Base-by-base conservation (phyloP, 768 basidiomycete genomes). In the Phaeotremella skinneri region DNA sequence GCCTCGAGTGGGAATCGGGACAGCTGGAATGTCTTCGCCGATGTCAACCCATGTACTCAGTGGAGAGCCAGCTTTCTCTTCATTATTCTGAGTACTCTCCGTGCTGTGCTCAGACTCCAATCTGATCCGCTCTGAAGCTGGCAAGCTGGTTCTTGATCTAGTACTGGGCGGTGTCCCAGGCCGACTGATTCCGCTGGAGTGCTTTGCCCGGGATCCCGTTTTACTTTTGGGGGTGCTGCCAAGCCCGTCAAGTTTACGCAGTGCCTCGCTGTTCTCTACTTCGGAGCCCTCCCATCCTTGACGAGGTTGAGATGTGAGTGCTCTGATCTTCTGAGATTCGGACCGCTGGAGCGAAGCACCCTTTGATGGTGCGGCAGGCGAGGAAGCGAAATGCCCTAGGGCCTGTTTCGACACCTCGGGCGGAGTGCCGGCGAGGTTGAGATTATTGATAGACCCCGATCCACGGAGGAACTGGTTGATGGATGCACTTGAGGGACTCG, bases 231-330 rank as follows among this genome's bases (percentile, higher is more conserved):
- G 64, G 0, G 82, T 85, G 72, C 87, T 89, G 1, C 87, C 87
- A 11, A 96, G 75, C 0, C 94, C 94, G 69, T 99, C 94, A 25
- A 99, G 79, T 78, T 94, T 96, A 55, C 92, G 84, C 32, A 99
- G 81, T 7, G 91, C 90, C 68, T 94, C 92, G 5, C 85, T 89
- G 5, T 94, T 92, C 16, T 87, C 87, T 67, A 89, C 86, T 71
- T 93, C 90, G 68, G 90, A 87, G 68, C 81, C 60, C 84, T 90
- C 87, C 74, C 60, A 41, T 60, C 58, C 54, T 43, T 52, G 9
- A 23, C 56, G 11, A 58, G 47, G 29, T 51, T 62, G 20, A 43
- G 55, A 31, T 48, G 48, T 23, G 56, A 58, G 3, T 49, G 23
- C 16, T 42, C 43, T 3, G 55, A 47, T 49, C 6, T 49, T 52